Evolutionary conservation across 495 filamentous ascomycete genomes (phyloP).

Genomic region (Podospora sp.): DNA sequence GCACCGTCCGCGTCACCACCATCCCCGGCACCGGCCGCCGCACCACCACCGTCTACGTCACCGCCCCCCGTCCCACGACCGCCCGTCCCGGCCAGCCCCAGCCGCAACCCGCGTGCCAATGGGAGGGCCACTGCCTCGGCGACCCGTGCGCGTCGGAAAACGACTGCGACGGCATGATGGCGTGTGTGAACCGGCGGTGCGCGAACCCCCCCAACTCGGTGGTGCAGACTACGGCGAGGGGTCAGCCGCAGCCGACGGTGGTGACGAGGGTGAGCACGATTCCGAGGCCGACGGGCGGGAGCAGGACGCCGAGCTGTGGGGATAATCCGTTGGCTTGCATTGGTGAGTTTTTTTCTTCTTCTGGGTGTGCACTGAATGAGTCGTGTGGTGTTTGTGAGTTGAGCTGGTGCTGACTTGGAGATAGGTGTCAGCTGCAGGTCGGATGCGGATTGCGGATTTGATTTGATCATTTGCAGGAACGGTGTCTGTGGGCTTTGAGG

Average conservation of each 20-base stretch:
- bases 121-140: slow-evolving; percentile 1
- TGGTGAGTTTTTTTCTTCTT: background rate
- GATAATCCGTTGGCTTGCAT: background rate
- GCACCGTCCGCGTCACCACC: background rate
- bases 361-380: too few species aligned
- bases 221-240: background rate
- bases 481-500: slow-evolving; percentile 28
- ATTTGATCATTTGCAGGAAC: slow-evolving; percentile 31
- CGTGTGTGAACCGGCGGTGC: slow-evolving; percentile 22
- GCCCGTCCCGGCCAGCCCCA: background rate
- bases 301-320: background rate
- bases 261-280: background rate
- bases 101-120: background rate
- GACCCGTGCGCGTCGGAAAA: slow-evolving; percentile 27
- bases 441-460: slow-evolving; percentile 29
- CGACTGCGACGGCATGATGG: slow-evolving; percentile 30
- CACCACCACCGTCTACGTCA: background rate
- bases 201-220: background rate
- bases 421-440: slow-evolving; percentile 26
- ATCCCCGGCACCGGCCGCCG: background rate
- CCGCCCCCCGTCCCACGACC: background rate
- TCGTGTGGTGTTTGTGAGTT: too few species aligned
- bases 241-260: background rate
- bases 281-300: background rate
- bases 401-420: background rate